Percentiles rank a stretch among this genome's conserved stretches.
These are phyloP conservation scores for Populus tremula DNA, from an alignment of 345 rosid species.

Conservation along the genomic window DNA sequence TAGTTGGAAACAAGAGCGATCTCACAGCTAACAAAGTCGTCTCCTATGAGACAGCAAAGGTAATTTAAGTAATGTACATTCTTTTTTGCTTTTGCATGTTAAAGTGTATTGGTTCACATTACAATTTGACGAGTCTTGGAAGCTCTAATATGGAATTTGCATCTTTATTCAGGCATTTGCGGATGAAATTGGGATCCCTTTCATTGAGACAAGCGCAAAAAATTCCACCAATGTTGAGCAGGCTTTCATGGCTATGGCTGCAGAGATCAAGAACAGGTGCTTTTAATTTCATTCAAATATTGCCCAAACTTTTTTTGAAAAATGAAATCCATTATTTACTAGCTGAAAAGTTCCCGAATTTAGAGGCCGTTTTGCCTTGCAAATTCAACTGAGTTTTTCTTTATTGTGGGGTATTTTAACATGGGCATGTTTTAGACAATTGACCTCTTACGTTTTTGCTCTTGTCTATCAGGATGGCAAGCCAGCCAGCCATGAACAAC, in stretches of 20 bases:
- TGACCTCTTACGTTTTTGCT: not conserved
- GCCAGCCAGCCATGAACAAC: constrained; percentile 65
- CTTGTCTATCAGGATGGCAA: constrained; percentile 55
- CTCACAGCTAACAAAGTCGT: constrained; percentile 70
- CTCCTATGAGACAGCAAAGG: constrained; percentile 70
- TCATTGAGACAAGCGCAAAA: constrained; percentile 85
- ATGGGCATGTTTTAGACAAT: not conserved
- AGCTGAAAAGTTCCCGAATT: no score
- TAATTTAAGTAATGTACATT: constrained; percentile 13
- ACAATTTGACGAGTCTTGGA: not conserved
- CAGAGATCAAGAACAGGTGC: constrained; percentile 71
- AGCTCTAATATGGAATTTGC: not conserved
- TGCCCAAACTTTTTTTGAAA: not conserved
- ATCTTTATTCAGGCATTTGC: constrained; percentile 56
- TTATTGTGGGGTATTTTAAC: not conserved
- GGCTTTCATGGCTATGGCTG: constrained; percentile 81
- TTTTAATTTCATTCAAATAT: not conserved
- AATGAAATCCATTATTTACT: not conserved
- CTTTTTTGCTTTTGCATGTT: not conserved
- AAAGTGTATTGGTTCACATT: not conserved
- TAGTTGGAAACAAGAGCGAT: constrained; percentile 78
- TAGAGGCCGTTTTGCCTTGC: not conserved
- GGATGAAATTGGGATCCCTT: constrained; percentile 71
- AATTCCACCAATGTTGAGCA: constrained; percentile 66
- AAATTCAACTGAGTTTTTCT: not conserved